Conservation (phyloP, 1,139 yeast genomes). For the Geotrichum restrictum region DNA sequence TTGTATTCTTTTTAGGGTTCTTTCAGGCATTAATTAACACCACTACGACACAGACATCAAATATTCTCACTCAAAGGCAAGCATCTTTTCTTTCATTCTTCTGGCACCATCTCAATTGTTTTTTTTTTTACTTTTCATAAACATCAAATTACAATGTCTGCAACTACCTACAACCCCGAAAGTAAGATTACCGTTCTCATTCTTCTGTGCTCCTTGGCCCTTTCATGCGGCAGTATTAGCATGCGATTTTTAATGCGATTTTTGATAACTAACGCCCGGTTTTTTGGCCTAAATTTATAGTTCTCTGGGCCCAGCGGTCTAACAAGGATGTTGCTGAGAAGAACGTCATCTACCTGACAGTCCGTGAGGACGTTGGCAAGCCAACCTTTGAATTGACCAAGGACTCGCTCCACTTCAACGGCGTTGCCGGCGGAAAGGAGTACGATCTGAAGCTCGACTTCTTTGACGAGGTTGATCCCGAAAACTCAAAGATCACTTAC, state of each 20-base stretch:
- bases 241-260: too few species aligned
- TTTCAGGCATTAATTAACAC: neutral
- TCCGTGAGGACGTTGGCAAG: conserved; percentile 67
- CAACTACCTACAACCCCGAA: conserved; percentile 40
- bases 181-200: conserved; percentile 42
- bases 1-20: conserved; percentile 28
- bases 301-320: conserved; percentile 96
- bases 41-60: neutral
- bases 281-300: conserved; percentile 43
- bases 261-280: conserved; percentile 18
- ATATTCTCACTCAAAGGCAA: neutral
- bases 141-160: too few species aligned
- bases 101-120: neutral
- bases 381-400: conserved; percentile 61
- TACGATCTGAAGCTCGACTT: conserved; percentile 68
- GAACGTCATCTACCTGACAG: conserved; percentile 71
- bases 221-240: too few species aligned
- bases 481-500: conserved; percentile 53
- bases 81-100: neutral
- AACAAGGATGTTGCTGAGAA: conserved; percentile 63
- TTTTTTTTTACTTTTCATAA: neutral
- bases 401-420: conserved; percentile 54
- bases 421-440: conserved; percentile 37
- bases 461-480: conserved; percentile 66
- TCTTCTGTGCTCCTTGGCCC: too few species aligned